A percentile compares a stretch with the other conserved stretches of the same genome.
phyloP scores from a whole-genome alignment of 805 yeast genomes.

The Nakazawaea wickerhamii region DNA sequence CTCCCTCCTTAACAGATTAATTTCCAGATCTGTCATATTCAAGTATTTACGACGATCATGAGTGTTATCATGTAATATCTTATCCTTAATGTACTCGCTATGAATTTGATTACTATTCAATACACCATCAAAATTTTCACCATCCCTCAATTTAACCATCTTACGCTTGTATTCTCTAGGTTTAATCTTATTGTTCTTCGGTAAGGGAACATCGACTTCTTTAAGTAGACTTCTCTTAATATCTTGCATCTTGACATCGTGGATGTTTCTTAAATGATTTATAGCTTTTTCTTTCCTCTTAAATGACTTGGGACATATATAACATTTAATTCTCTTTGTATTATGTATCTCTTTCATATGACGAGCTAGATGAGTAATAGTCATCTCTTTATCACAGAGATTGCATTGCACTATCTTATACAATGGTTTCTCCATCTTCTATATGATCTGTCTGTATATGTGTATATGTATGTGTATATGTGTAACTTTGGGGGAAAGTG shows the following conservation, averaged over 20 bases:
- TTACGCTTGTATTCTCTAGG: constrained; percentile 12
- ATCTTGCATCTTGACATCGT: constrained; percentile 12
- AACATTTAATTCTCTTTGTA: constrained; percentile 13
- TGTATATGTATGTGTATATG: no score
- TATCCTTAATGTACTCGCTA: constrained; percentile 12
- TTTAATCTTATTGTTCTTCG: constrained; percentile 12
- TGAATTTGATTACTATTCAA: constrained; percentile 14
- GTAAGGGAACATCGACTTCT: constrained; percentile 11
- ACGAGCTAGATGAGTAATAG: constrained; percentile 12
- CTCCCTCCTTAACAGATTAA: constrained; percentile 5
- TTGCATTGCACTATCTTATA: constrained; percentile 14
- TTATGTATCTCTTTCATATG: constrained; percentile 14
- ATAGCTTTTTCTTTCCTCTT: constrained; percentile 14
- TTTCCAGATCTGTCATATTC: constrained; percentile 9
- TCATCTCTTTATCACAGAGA: constrained; percentile 14
- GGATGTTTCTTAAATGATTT: constrained; percentile 13
- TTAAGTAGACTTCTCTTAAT: constrained; percentile 11
- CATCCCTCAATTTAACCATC: constrained; percentile 13
- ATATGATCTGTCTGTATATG: neutral
- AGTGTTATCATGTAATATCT: constrained; percentile 10
- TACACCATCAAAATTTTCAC: constrained; percentile 13
- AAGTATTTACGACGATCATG: constrained; percentile 10
- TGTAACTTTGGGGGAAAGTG: no score
- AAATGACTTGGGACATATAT: constrained; percentile 14
- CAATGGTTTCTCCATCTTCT: constrained; percentile 11